These are phyloP conservation scores for Apiotrichum sp. DNA, from an alignment of 1,284 basidiomycete genomes.

Conservation along the genomic window DNA sequence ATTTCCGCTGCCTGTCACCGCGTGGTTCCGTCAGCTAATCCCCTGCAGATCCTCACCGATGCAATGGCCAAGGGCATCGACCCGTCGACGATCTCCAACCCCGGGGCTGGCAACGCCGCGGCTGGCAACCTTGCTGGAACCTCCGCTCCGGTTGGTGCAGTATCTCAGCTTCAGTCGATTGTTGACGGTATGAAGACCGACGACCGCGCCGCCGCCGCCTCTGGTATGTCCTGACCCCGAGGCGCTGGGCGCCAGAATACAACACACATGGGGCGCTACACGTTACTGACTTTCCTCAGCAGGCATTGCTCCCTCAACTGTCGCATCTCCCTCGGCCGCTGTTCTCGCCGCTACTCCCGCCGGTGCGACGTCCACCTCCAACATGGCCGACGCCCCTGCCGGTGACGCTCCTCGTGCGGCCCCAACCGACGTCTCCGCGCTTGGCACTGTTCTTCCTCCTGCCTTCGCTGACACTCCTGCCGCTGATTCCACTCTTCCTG, in stretches of 20 bases:
- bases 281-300: neutral
- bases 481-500: too few species aligned
- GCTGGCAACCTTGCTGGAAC: slow-evolving; percentile 23
- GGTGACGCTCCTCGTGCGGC: neutral
- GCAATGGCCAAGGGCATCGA: slow-evolving; percentile 42
- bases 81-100: slow-evolving; percentile 25
- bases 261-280: neutral
- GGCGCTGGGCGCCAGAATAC: neutral
- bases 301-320: slow-evolving; percentile 7
- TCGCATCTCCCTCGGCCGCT: slow-evolving; percentile 8
- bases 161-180: slow-evolving; percentile 35
- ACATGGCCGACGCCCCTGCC: neutral
- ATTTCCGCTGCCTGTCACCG: neutral
- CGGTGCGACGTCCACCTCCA: neutral
- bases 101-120: slow-evolving; percentile 24
- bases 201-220: neutral
- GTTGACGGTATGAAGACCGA: slow-evolving; percentile 31
- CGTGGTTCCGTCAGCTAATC: neutral
- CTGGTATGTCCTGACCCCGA: neutral
- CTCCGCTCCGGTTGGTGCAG: slow-evolving; percentile 29
- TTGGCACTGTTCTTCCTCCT: too few species aligned
- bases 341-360: too few species aligned
- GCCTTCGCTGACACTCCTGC: too few species aligned
- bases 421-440: too few species aligned
- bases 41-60: slow-evolving; percentile 32